Percentiles rank a stretch among this genome's conserved stretches.
phyloP scores from a whole-genome alignment of 805 yeast genomes.

The Cephaloascus albidus region DNA sequence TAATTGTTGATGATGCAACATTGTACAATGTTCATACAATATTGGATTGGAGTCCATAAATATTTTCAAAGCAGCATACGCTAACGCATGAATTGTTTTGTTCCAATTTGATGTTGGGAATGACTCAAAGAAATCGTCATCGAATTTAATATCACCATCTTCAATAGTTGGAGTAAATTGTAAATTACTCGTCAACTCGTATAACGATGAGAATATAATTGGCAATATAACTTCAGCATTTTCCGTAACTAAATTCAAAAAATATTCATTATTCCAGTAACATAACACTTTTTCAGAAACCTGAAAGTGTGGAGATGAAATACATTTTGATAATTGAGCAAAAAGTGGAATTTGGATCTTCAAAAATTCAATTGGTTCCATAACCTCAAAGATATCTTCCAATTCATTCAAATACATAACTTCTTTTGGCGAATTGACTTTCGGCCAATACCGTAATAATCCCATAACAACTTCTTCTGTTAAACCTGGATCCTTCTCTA shows the following conservation, averaged over 20 bases:
- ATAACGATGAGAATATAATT: conserved; percentile 81
- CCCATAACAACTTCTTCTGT: conserved; percentile 98
- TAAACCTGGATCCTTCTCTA: conserved; percentile 85
- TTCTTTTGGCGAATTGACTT: conserved; percentile 89
- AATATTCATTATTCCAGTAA: conserved; percentile 92
- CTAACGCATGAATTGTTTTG: conserved; percentile 83
- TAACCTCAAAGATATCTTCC: conserved; percentile 93
- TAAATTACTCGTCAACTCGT: conserved; percentile 53
- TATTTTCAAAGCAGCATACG: conserved; percentile 82
- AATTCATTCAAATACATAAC: conserved; percentile 92
- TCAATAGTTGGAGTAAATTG: conserved; percentile 13
- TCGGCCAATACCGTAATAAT: conserved; percentile 91
- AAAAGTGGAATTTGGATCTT: conserved; percentile 89
- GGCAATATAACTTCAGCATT: conserved; percentile 90
- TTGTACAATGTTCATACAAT: conserved; percentile 87
- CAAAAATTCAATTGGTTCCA: conserved; percentile 86
- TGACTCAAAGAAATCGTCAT: conserved; percentile 9
- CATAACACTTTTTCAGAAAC: conserved; percentile 92
- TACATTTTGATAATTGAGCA: conserved; percentile 90
- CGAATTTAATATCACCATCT: conserved; percentile 2
- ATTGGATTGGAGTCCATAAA: conserved; percentile 91
- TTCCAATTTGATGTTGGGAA: conserved; percentile 66
- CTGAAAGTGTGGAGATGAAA: conserved; percentile 92
- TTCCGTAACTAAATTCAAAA: conserved; percentile 82
- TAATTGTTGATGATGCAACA: conserved; percentile 70